Conservation (phyloP, 305 asterid species). For the Fraxinus velutina region DNA sequence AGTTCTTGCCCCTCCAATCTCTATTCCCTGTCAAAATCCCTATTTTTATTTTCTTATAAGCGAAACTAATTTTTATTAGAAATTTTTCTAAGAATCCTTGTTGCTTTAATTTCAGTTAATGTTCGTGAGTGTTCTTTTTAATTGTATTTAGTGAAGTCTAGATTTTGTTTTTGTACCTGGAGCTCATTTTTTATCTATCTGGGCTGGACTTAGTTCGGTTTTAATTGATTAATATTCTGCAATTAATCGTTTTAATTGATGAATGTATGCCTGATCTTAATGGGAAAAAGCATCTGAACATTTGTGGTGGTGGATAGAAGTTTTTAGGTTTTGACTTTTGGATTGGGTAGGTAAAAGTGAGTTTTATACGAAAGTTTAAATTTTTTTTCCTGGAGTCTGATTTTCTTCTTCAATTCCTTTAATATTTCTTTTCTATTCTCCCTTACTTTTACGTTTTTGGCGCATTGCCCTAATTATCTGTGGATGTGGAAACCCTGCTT, state of each 20-base stretch:
- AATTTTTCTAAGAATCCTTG: slow-evolving; percentile 16
- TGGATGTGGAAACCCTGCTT: background rate
- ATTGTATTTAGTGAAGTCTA: background rate
- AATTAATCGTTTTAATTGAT: background rate
- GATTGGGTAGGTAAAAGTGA: slow-evolving; percentile 26
- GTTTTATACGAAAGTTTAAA: slow-evolving; percentile 5
- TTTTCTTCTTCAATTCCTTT: background rate
- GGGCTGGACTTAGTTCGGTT: background rate
- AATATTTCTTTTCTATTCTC: background rate
- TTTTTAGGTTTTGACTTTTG: slow-evolving; percentile 38
- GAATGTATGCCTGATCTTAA: background rate
- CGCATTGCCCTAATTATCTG: slow-evolving; percentile 16
- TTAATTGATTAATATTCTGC: background rate
- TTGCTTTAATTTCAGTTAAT: slow-evolving; percentile 21
- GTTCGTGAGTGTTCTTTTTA: background rate
- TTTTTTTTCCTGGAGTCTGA: slow-evolving; percentile 14
- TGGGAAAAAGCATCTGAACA: slow-evolving; percentile 5
- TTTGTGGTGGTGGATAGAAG: slow-evolving; percentile 5
- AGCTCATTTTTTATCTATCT: background rate
- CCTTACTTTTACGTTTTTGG: background rate
- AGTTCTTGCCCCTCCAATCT: slow-evolving; percentile 23
- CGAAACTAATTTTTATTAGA: background rate
- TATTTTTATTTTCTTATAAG: slow-evolving; percentile 9
- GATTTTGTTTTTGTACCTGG: background rate
- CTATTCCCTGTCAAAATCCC: slow-evolving; percentile 30